Base-by-base conservation (phyloP, 768 basidiomycete species). In the Postia placenta region DNA sequence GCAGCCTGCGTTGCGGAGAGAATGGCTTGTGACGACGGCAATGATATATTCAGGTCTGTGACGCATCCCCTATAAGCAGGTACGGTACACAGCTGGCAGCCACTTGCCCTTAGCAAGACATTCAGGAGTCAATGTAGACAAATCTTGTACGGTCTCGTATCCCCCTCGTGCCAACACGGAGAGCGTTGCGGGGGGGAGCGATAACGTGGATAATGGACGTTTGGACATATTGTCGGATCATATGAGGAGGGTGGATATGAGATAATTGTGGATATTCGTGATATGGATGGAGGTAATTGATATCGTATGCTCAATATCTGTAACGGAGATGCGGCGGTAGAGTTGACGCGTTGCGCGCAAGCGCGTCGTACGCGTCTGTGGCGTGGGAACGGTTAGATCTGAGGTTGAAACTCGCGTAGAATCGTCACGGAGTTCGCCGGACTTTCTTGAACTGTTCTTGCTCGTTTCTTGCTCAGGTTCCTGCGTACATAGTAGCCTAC, bases 71-170 rank as follows among this genome's bases (percentile, higher is more conserved):
- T 5, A 19, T 47, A 37, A 42, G n/a, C 15, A 42, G 30, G 42
- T 35, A 39, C 37, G 48, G 12, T 54, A 27, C 3, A 9, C 26
- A 43, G 42, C 45, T 23, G 12, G 26, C 19, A 48, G 15, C 12
- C 19, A 3, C 26, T 23, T 42, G 80, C 84, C 80, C 68, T 71
- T 67, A 20, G 78, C 71, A 19, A 85, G 59, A n/a, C 56, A 52
- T 47, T 79, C 76, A 3, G 71, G 66, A 2, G 75, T 71, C 2
- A 66, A 59, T 6, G 62, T 60, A 14, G 61, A 60, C 6, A 86
- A 56, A 55, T 87, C 84, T 44, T 74, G 67, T 2, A 79, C 56
- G 5, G 74, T 79, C 58, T 79, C 74, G 56, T 83, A 86, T 5
- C 83, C 83, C 33, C 75, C 72, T 33, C 66, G 68, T 39, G 68